Evolutionary conservation across 2,329 filamentous ascomycete genomes (phyloP).

Genomic region (Arthrobotrys iridis): DNA sequence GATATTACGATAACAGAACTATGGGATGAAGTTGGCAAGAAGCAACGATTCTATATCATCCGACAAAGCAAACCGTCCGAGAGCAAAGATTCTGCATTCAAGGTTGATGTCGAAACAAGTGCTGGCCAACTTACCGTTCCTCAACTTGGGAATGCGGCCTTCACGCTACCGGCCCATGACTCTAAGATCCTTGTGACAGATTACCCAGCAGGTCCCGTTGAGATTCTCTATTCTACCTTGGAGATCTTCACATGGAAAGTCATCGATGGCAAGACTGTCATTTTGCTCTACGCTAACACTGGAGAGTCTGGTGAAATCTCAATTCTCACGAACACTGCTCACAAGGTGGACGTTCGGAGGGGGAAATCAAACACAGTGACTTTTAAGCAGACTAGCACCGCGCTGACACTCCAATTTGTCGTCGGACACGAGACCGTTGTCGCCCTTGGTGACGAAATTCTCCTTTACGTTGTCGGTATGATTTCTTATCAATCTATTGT

Average conservation of each 20-base stretch:
- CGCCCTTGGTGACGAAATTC: slow-evolving; percentile 65
- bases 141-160: slow-evolving; percentile 71
- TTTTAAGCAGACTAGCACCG: slow-evolving; percentile 58
- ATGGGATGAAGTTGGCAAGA: slow-evolving; percentile 55
- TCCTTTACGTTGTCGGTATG: slow-evolving; percentile 68
- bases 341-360: slow-evolving; percentile 60
- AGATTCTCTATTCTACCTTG: slow-evolving; percentile 73
- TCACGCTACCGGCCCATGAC: slow-evolving; percentile 62
- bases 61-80: slow-evolving; percentile 49
- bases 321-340: slow-evolving; percentile 59
- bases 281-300: slow-evolving; percentile 72
- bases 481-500: slow-evolving; percentile 58
- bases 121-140: slow-evolving; percentile 60
- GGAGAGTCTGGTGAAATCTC: slow-evolving; percentile 73
- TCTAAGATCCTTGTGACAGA: slow-evolving; percentile 71
- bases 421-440: slow-evolving; percentile 65
- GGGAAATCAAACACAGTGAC: slow-evolving; percentile 61
- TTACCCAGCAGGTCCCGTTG: slow-evolving; percentile 71
- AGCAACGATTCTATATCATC: slow-evolving; percentile 52
- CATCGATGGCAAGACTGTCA: slow-evolving; percentile 69
- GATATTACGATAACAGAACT: slow-evolving; percentile 51
- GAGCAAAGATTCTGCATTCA: slow-evolving; percentile 57
- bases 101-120: slow-evolving; percentile 57
- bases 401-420: slow-evolving; percentile 59
- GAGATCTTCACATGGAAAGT: slow-evolving; percentile 77